phyloP scores from a whole-genome alignment of 169 alveolate species.

The Haemoproteus tartakovskyi region DNA sequence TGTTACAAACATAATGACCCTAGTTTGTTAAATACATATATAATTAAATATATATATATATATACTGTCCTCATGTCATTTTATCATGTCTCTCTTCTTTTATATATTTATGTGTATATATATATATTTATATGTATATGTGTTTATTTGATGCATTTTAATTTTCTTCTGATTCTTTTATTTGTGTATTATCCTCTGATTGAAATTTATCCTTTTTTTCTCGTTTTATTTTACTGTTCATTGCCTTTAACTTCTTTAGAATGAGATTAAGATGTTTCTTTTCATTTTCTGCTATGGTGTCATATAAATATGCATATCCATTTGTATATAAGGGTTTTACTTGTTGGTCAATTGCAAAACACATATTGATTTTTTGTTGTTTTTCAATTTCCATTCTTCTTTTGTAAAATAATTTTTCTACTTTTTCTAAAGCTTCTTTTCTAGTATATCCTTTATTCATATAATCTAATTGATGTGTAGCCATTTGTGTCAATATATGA shows the following conservation, averaged over 20 bases:
- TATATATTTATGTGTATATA: too few species aligned
- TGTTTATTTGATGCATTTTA: too few species aligned
- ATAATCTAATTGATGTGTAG: constrained; percentile 39
- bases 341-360: constrained; percentile 72
- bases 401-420: constrained; percentile 73
- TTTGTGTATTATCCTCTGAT: neutral
- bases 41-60: too few species aligned
- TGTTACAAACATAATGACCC: too few species aligned
- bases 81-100: too few species aligned
- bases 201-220: neutral
- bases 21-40: too few species aligned
- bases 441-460: constrained; percentile 75
- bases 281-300: constrained; percentile 58
- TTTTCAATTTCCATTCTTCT: constrained; percentile 77
- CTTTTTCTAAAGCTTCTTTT: constrained; percentile 74
- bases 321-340: constrained; percentile 72
- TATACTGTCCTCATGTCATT: too few species aligned
- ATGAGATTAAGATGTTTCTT: constrained; percentile 26
- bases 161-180: too few species aligned
- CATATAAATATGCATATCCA: constrained; percentile 68
- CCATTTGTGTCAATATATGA: constrained; percentile 61
- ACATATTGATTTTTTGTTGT: constrained; percentile 73
- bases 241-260: constrained; percentile 28
- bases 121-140: too few species aligned
- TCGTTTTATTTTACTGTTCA: constrained; percentile 31